Base-by-base conservation (phyloP, 768 basidiomycete species). In the Termitomyces sp. region DNA sequence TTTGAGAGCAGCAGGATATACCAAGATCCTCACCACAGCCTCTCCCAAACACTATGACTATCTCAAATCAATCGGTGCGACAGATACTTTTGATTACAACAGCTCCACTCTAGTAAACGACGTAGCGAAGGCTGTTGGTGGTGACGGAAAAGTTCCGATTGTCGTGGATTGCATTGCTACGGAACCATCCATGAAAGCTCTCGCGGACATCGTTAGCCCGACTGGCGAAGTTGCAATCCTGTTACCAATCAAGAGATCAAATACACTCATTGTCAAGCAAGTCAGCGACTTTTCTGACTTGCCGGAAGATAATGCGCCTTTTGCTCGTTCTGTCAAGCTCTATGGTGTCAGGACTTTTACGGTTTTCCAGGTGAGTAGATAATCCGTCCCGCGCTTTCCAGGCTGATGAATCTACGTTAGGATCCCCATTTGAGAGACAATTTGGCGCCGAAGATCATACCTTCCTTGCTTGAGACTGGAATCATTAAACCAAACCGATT, bases 191-290 rank as follows among this genome's bases (percentile, higher is more conserved):
- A 45, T 81, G 51, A 65, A 58, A 3, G 63, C 63, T 15, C 64
- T 82, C 17, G 64, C 72, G 2, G 64, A 72, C 30, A 62, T 78
- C 5, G 64, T 78, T 26, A 68, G 67, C 45, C 62, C 74, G 4
- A 54, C 58, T n/a, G 77, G 73, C 34, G 73, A 62, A 32, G 66
- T 77, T 4, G 79, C 79, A 2, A 51, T 78, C 17, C 64, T 81
- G 24, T 54, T 78, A 45, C 79, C 80, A 0, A 63, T 80, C 46
- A 83, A 82, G 60, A 66, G 73, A 54, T 75, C 76, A 14, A 64
- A 62, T n/a, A 64, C 17, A 17, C 64, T 78, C 12, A 71, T 68
- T 4, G 68, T 64, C n/a, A 61, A 58, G 3, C 51, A 58, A 6
- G 65, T 62, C 10, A 63, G 66, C 30, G 55, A 72, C 1, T 64